Base-by-base conservation (phyloP, 2,329 filamentous ascomycete species). In the Aspergillus nomiae region DNA sequence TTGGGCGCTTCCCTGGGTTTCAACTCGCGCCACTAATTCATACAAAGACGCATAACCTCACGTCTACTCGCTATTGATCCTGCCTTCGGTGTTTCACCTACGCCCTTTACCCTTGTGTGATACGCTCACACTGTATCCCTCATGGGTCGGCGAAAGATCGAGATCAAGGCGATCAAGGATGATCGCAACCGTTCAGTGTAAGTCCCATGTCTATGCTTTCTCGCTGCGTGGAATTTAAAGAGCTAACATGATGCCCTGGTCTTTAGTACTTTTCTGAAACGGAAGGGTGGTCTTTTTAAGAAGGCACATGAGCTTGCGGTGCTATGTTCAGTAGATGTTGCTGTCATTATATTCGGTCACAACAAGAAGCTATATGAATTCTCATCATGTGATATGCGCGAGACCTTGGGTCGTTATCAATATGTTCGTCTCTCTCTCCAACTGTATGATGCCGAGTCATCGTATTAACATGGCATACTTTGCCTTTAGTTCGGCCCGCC, bases 301-400 rank as follows among this genome's bases (percentile, higher is more conserved):
- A 99, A 99, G 87, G 95, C 95, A 59, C 94, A 99, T 79, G 95
- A 99, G 85, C 87, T 99, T 58, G 97, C 94, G 59, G 95, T 99
- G 54, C 90, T 99, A 67, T 99, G 95, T 79, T 97, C 94, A 45
- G 95, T 99, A 77, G 95, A 99, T 78, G 95, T 99, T 70, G 95
- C 95, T 46, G 95, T 99, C 74, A 95, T 99, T 78, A 97, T 99
- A 74, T 98, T 98, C 76, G 94, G 94, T 67, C 94, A 92, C 81
- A 99, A 99, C 81, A 99, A 98, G 86, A 98, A 98, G 82, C 86
- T 99, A 30, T 97, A 98, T 80, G 93, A 99, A 79, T 99, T 97
- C 78, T 98, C 94, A 14, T 98, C 94, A 21, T 85, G 88, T 71
- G 92, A 97, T 78, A 97, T 99, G 86, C 90, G 90, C 77, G 92